Percentiles rank a stretch among this genome's conserved stretches.
Conservation (phyloP, 495 filamentous ascomycete species). For the Hypoxylon subgilvum region DNA sequence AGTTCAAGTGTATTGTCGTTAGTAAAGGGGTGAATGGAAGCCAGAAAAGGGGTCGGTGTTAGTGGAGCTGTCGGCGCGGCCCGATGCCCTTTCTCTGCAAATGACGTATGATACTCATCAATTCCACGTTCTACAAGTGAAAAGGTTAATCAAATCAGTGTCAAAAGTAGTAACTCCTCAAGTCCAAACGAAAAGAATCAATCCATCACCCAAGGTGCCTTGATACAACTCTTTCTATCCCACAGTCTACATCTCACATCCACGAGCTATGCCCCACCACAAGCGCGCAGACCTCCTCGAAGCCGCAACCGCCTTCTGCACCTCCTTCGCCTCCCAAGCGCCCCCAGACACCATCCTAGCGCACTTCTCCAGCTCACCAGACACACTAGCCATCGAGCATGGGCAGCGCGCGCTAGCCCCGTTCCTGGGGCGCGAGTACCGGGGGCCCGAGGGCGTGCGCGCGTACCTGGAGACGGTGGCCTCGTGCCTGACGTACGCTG, state of each 20-base stretch:
- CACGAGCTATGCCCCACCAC: slow-evolving; percentile 19
- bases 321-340: slow-evolving; percentile 49
- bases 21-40: no score
- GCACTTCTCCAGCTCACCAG: slow-evolving; percentile 55
- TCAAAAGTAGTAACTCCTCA: no score
- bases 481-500: slow-evolving; percentile 48
- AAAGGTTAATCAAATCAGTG: no score
- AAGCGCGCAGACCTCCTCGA: slow-evolving; percentile 48
- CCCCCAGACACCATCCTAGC: slow-evolving; percentile 47
- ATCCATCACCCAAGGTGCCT: no score
- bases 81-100: no score
- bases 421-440: slow-evolving; percentile 64
- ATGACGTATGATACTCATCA: no score
- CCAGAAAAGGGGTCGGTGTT: no score
- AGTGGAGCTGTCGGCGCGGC: no score
- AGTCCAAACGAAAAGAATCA: no score
- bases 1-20: no score
- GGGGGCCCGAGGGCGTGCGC: slow-evolving; percentile 52
- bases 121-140: no score
- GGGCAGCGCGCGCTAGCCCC: slow-evolving; percentile 59
- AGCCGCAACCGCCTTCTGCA: slow-evolving; percentile 55
- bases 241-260: neutral
- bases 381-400: slow-evolving; percentile 58
- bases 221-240: no score
- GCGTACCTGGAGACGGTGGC: slow-evolving; percentile 57